A percentile compares a stretch with the other conserved stretches of the same genome.
phyloP scores from a whole-genome alignment of 148 eudicot genomes.

The Fagopyrum tataricum region DNA sequence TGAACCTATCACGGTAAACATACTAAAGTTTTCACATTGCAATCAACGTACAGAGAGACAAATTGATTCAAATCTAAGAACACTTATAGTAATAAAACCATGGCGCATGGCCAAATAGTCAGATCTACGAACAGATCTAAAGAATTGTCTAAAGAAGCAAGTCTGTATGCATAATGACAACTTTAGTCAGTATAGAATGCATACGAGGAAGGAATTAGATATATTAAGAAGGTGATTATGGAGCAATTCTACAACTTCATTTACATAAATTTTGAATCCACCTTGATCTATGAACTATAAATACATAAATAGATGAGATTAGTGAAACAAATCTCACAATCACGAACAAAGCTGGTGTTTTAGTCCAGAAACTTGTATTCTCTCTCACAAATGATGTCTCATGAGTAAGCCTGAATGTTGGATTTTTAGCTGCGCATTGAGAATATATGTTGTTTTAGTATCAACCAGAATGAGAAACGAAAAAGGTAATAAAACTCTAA shows the following conservation, averaged over 20 bases:
- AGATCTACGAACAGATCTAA: conserved; percentile 67
- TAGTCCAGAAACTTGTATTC: conserved; percentile 70
- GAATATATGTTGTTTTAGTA: neutral
- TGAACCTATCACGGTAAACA: conserved; percentile 42
- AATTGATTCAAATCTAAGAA: neutral
- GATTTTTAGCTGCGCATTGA: conserved; percentile 46
- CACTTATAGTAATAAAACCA: conserved; percentile 78
- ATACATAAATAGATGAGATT: neutral
- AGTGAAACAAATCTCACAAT: conserved; percentile 40
- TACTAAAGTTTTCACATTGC: neutral
- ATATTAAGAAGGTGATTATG: neutral
- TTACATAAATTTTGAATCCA: neutral
- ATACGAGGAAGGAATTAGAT: neutral
- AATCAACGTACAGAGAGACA: neutral
- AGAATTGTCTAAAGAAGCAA: conserved; percentile 86
- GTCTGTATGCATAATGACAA: conserved; percentile 37
- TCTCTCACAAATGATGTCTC: conserved; percentile 86
- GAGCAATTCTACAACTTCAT: neutral
- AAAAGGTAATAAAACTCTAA: neutral
- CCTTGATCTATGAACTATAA: neutral
- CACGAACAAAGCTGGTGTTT: conserved; percentile 59
- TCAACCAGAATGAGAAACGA: neutral
- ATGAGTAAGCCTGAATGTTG: conserved; percentile 82
- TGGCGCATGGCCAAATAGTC: conserved; percentile 87
- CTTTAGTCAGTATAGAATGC: neutral